These are phyloP conservation scores for Pleoardoris graminearum DNA, from an alignment of 2,329 filamentous ascomycete genomes.

Conservation along the genomic window DNA sequence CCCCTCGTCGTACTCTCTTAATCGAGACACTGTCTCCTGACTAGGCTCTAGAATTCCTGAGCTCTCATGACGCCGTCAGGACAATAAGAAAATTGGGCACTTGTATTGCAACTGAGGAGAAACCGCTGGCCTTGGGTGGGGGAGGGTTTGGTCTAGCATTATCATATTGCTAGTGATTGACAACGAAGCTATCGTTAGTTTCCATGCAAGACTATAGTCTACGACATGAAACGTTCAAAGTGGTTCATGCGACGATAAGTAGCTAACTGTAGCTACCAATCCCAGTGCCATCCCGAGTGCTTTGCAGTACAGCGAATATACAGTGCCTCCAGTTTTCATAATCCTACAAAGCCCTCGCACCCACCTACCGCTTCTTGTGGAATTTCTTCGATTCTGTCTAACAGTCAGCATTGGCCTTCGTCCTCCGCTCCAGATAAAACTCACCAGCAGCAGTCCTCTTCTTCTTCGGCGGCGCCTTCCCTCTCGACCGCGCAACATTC, in stretches of 20 bases:
- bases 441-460: slow-evolving; percentile 65
- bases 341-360: no score
- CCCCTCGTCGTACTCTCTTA: no score
- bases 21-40: no score
- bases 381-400: slow-evolving; percentile 51
- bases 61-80: no score
- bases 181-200: no score
- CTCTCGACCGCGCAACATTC: slow-evolving; percentile 56
- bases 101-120: no score
- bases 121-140: no score
- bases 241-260: not conserved
- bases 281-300: slow-evolving; percentile 20
- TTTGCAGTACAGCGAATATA: slow-evolving; percentile 23
- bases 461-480: slow-evolving; percentile 89
- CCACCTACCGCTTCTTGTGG: slow-evolving; percentile 49
- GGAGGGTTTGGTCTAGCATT: no score
- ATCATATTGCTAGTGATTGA: no score
- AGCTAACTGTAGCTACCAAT: not conserved
- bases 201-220: no score
- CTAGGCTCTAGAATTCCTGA: no score
- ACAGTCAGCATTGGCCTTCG: slow-evolving; percentile 12
- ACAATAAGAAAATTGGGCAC: no score
- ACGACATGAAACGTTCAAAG: not conserved
- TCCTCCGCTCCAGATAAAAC: slow-evolving; percentile 11
- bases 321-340: slow-evolving; percentile 6